Base-by-base conservation (phyloP, 2,329 filamentous ascomycete species). In the Sarocladiaceae sp. region DNA sequence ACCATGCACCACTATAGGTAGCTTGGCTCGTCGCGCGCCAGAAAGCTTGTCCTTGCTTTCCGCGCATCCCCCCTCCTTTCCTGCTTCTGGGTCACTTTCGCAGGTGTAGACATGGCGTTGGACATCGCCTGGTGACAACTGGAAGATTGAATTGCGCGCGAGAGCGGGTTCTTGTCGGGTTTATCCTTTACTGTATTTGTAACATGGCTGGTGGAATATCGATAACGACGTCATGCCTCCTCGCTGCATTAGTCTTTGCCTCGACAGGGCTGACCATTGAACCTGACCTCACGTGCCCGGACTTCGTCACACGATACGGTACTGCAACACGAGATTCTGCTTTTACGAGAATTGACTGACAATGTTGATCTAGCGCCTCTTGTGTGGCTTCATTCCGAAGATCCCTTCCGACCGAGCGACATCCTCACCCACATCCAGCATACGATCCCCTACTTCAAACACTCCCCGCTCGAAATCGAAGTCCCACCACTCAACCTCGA, bases 341-440 rank as follows among this genome's bases (percentile, higher is more conserved):
- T 17, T 23, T n/a, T 8, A 4, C 46, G 7, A 4, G 46, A 18
- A 37, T 6, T 15, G 18, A 28, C 31, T 50, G 31, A 36, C 29
- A 15, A 39, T 10, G 8, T 39, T 31, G 8, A 26, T 39, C 51
- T 33, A 66, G 64, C 64, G 15, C 64, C 64, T 13, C 51, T 67
- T 10, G 39, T 66, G 1, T 65, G 63, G 64, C 56, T 67, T 23
- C 64, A 67, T 52, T 63, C 64, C 2, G 58, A 66, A 7, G 64
- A 67, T 26, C 61, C 60, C 1, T 67, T 60, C 40, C 59, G 56
- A 18, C 64, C 64, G 3, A 56, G 61, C 50, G 64, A 66, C 36
- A 50, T 66, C 1, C 58, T 66, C 26, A 33, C 55, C 33, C 64
- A 67, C 52, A 50, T 67, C 46, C 62, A 53, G 7, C 64, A 64